Base-by-base conservation (phyloP, 306 rosid species). In the Dryas drummondii region DNA sequence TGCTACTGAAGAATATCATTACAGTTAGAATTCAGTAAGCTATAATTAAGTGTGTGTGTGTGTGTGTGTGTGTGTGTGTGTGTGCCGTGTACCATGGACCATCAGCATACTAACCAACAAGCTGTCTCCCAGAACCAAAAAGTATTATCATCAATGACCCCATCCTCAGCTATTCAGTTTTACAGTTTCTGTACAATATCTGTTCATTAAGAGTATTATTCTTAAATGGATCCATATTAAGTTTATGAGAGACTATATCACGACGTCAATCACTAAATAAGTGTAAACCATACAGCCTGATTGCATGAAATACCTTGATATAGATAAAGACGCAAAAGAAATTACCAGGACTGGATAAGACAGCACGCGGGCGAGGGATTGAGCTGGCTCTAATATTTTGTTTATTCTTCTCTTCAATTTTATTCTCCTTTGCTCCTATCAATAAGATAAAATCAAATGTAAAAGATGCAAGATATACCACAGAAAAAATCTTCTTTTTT, bases 301-400 rank as follows among this genome's bases (percentile, higher is more conserved):
- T 51, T 53, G 37, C 62, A 70, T 9, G 22, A 70, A 32, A 13
- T 37, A 41, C 50, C 40, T 41, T 40, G 40, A 44, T 17, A 32
- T 9, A 17, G 45, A 71, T 19, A 4, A 10, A 56, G 17, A 49
- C 17, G 22, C 15, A 56, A 27, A 3, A 41, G 53, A 44, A 60
- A 68, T 81, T 88, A 94, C 98, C 89, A 47, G 96, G 94, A 83
- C 98, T 94, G 58, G 98, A 94, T 75, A 94, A 64, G 72, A 91
- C 89, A 47, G 96, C 98, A 9, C 98, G 96, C 0, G 98, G 98
- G 40, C 83, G 91, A 46, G 86, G 96, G 65, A 91, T 80, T 14
- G 90, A 52, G 72, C 85, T 55, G 55, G 87, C 93, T 84, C 91
- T 83, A 62, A 78, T 83, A 69, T 86, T 82, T 50, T 82, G 80